A percentile compares a stretch with the other conserved stretches of the same genome.
phyloP scores from a whole-genome alignment of 2,329 filamentous ascomycete species.

The Arthrobotrys sinensis region DNA sequence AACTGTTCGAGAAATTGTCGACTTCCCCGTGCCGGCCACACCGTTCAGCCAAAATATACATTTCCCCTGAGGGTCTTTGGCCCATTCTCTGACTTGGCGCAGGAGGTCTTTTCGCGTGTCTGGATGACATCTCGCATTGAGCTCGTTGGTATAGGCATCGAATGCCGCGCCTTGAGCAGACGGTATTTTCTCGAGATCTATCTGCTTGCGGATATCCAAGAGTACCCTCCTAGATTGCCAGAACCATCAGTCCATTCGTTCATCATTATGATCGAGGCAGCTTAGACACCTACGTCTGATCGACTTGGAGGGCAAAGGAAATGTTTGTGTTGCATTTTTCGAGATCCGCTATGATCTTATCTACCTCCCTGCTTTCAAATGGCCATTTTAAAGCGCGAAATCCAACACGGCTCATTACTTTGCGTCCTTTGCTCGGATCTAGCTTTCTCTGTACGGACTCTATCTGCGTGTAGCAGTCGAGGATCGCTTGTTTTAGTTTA shows the following conservation, averaged over 20 bases:
- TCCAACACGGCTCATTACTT: slow-evolving; percentile 60
- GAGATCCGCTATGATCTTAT: slow-evolving; percentile 60
- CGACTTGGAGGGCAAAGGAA: slow-evolving; percentile 63
- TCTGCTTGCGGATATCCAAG: slow-evolving; percentile 26
- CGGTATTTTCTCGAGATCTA: slow-evolving; percentile 34
- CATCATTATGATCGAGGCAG: neutral
- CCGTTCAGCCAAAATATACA: slow-evolving; percentile 67
- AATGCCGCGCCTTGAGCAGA: slow-evolving; percentile 61
- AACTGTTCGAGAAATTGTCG: slow-evolving; percentile 58
- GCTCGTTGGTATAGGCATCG: slow-evolving; percentile 61
- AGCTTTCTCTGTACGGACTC: slow-evolving; percentile 7
- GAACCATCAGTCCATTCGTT: neutral
- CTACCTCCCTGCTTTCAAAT: slow-evolving; percentile 64
- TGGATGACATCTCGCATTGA: slow-evolving; percentile 61
- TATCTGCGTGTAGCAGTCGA: slow-evolving; percentile 3
- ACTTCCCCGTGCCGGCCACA: slow-evolving; percentile 66
- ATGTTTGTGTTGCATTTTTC: slow-evolving; percentile 64
- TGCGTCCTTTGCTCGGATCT: slow-evolving; percentile 44
- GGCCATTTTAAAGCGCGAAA: slow-evolving; percentile 66
- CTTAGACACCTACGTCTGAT: slow-evolving; percentile 64
- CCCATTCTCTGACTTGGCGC: slow-evolving; percentile 57
- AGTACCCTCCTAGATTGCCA: neutral
- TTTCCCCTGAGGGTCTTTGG: slow-evolving; percentile 20
- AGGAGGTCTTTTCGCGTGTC: slow-evolving; percentile 63
- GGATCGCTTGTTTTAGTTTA: neutral